Conservation (phyloP, 805 yeast genomes). For the Candida hungchunana region DNA sequence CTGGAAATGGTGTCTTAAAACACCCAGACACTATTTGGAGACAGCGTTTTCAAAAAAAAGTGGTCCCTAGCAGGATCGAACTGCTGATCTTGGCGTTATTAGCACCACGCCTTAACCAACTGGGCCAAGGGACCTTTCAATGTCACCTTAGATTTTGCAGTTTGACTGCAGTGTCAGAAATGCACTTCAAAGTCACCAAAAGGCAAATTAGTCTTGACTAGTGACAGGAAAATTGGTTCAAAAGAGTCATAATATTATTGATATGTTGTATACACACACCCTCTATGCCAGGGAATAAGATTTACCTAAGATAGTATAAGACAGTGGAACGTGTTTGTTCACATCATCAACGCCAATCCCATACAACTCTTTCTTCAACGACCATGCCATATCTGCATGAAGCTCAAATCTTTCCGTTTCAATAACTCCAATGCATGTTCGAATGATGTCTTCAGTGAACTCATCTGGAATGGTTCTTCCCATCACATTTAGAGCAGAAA, state of each 20-base stretch:
- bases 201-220: too few species aligned
- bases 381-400: slow-evolving; percentile 26
- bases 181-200: too few species aligned
- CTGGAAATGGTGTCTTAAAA: too few species aligned
- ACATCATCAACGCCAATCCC: slow-evolving; percentile 6
- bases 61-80: slow-evolving; percentile 88
- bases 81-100: slow-evolving; percentile 66
- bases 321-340: too few species aligned
- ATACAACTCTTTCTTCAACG: slow-evolving; percentile 16
- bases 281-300: slow-evolving; percentile 5
- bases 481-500: slow-evolving; percentile 14
- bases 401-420: slow-evolving; percentile 17
- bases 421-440: slow-evolving; percentile 19
- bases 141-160: too few species aligned
- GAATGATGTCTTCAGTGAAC: slow-evolving; percentile 19
- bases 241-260: too few species aligned
- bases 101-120: slow-evolving; percentile 60
- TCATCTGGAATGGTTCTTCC: slow-evolving; percentile 24
- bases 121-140: slow-evolving; percentile 50
- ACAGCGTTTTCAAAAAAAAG: slow-evolving; percentile 13
- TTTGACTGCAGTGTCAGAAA: too few species aligned
- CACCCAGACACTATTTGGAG: slow-evolving; percentile 6
- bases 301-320: too few species aligned
- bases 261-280: too few species aligned
- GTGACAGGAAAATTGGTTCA: too few species aligned